Percentiles rank a stretch among this genome's conserved stretches.
phyloP scores from a whole-genome alignment of 1,284 basidiomycete species.

The Cryptococcus sp. region DNA sequence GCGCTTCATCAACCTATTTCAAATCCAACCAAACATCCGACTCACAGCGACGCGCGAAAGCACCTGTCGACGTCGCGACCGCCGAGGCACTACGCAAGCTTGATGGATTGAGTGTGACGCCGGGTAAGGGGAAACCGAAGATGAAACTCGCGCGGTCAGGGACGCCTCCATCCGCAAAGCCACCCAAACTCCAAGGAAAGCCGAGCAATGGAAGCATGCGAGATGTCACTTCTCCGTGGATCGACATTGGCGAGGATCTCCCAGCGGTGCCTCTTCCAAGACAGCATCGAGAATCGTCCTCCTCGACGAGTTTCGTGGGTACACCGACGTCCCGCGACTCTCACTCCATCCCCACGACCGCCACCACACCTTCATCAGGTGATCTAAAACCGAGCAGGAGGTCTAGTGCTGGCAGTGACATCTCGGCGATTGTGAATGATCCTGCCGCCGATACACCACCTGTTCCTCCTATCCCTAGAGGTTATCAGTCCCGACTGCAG shows the following conservation, averaged over 20 bases:
- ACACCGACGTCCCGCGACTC: constrained; percentile 48
- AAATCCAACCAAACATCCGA: constrained; percentile 29
- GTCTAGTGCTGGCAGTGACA: constrained; percentile 75
- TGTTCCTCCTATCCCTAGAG: constrained; percentile 94
- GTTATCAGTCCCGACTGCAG: constrained; percentile 66
- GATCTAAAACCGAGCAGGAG: constrained; percentile 52
- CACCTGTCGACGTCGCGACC: constrained; percentile 66
- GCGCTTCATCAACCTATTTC: constrained; percentile 29
- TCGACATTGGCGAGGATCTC: constrained; percentile 34
- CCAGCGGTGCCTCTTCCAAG: constrained; percentile 16
- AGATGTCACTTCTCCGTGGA: constrained; percentile 38
- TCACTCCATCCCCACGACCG: constrained; percentile 61
- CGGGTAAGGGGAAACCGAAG: constrained; percentile 55
- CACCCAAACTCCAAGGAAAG: constrained; percentile 13
- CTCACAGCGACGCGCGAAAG: constrained; percentile 16
- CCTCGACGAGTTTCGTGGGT: constrained; percentile 78
- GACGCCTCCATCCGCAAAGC: constrained; percentile 62
- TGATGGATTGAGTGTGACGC: constrained; percentile 81
- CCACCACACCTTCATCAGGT: constrained; percentile 61
- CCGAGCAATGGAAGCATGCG: constrained; percentile 25
- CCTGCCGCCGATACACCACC: constrained; percentile 74
- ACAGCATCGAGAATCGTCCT: constrained; percentile 81
- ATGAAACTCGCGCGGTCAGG: constrained; percentile 65
- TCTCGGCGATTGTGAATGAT: constrained; percentile 36
- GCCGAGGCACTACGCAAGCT: constrained; percentile 89